Conservation (phyloP, 805 yeast species). For the Cyberlindnera maritima region DNA sequence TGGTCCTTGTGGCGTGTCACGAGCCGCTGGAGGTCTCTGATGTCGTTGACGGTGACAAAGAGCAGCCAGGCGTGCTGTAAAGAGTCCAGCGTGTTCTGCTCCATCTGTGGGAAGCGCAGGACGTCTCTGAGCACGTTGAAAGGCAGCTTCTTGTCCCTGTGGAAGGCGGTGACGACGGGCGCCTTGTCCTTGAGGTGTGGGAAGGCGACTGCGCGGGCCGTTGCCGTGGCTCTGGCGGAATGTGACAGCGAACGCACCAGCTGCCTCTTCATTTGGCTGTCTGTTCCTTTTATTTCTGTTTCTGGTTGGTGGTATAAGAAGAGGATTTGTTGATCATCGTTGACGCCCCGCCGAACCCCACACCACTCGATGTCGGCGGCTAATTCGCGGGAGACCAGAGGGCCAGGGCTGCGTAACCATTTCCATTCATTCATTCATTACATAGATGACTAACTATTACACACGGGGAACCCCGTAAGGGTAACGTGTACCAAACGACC, state of each 20-base stretch:
- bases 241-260: neutral
- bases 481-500: no score
- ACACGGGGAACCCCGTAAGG: no score
- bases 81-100: conserved; percentile 5
- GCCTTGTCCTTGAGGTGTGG: conserved; percentile 21
- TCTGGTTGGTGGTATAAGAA: no score
- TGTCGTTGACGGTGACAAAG: conserved; percentile 14
- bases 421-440: no score
- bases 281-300: no score
- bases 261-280: neutral
- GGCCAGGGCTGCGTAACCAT: no score
- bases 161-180: conserved; percentile 12
- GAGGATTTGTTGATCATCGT: no score
- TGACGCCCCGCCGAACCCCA: no score
- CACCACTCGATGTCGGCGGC: no score
- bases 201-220: conserved; percentile 3
- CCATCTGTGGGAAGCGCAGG: conserved; percentile 11
- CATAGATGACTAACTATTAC: no score
- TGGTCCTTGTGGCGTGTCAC: neutral
- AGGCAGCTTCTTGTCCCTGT: conserved; percentile 15
- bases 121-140: conserved; percentile 24
- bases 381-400: no score
- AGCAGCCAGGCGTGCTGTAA: conserved; percentile 18
- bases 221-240: neutral
- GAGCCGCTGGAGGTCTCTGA: conserved; percentile 1